These are phyloP conservation scores for Kregervanrija pseudodelftensis DNA, from an alignment of 805 yeast genomes.

Conservation along the genomic window DNA sequence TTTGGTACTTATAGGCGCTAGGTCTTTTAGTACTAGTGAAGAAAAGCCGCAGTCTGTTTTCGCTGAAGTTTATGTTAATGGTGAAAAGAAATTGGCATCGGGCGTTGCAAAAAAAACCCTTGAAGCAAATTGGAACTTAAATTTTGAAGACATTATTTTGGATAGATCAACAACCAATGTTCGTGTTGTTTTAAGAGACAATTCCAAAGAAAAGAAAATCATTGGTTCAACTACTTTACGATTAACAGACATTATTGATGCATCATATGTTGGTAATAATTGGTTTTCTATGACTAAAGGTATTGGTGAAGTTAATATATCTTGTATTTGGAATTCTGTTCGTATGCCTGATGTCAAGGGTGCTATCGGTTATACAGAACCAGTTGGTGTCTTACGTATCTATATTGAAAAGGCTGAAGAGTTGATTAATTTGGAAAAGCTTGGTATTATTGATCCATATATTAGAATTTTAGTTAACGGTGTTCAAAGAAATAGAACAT, in stretches of 20 bases:
- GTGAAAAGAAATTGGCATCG: slow-evolving; percentile 53
- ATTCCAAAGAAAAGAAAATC: slow-evolving; percentile 46
- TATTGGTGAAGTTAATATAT: slow-evolving; percentile 63
- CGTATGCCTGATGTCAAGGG: slow-evolving; percentile 59
- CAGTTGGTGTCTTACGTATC: slow-evolving; percentile 85
- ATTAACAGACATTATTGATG: slow-evolving; percentile 62
- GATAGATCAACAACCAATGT: slow-evolving; percentile 63
- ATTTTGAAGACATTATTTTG: slow-evolving; percentile 57
- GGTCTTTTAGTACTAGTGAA: slow-evolving; percentile 38
- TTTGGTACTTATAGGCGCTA: slow-evolving; percentile 57
- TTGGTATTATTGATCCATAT: slow-evolving; percentile 93
- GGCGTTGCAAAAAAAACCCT: slow-evolving; percentile 51
- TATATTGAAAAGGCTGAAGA: slow-evolving; percentile 62
- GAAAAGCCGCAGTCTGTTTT: slow-evolving; percentile 49
- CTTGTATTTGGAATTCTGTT: slow-evolving; percentile 83
- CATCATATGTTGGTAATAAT: slow-evolving; percentile 66
- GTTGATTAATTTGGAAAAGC: slow-evolving; percentile 75
- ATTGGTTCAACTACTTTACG: slow-evolving; percentile 55
- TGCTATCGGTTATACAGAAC: slow-evolving; percentile 81
- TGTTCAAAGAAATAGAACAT: slow-evolving; percentile 69
- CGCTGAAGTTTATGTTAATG: slow-evolving; percentile 65
- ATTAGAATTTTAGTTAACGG: slow-evolving; percentile 74
- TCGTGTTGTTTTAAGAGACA: slow-evolving; percentile 59
- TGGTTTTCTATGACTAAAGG: slow-evolving; percentile 71
- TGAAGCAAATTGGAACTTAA: slow-evolving; percentile 59